Evolutionary conservation across 2,329 filamentous ascomycete species (phyloP).

Genomic region (Onygenales sp.): DNA sequence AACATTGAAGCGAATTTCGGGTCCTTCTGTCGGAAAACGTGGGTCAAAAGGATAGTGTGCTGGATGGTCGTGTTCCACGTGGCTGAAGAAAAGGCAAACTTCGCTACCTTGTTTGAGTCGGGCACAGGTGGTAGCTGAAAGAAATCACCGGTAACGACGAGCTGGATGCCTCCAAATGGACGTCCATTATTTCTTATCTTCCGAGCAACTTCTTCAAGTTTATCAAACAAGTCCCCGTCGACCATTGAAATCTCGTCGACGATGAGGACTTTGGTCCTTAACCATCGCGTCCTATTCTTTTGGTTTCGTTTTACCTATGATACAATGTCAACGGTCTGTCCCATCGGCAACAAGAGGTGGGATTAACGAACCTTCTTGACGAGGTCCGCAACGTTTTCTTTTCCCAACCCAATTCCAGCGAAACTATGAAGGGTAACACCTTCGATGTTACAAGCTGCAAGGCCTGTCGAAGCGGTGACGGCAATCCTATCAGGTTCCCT

Average conservation of each 20-base stretch:
- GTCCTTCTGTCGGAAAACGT: constrained; percentile 94
- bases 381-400: constrained; percentile 69
- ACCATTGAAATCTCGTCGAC: constrained; percentile 99
- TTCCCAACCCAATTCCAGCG: constrained; percentile 87
- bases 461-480: constrained; percentile 88
- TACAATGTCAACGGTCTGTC: not conserved
- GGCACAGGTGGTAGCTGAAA: constrained; percentile 95
- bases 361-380: constrained; percentile 58
- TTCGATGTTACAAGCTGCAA: constrained; percentile 94
- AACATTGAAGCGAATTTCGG: constrained; percentile 85
- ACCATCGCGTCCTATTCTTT: constrained; percentile 83
- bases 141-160: constrained; percentile 94
- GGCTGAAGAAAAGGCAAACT: constrained; percentile 85
- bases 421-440: constrained; percentile 95
- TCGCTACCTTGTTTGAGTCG: constrained; percentile 61
- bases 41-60: constrained; percentile 88
- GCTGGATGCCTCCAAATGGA: constrained; percentile 90
- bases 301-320: constrained; percentile 64
- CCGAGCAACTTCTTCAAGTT: constrained; percentile 79
- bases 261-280: constrained; percentile 75
- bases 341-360: constrained; percentile 10
- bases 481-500: constrained; percentile 76
- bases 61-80: constrained; percentile 91
- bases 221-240: constrained; percentile 93
- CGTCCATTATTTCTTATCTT: constrained; percentile 80